A percentile compares a stretch with the other conserved stretches of the same genome.
Evolutionary conservation across 2,329 filamentous ascomycete species (phyloP).

Genomic region (Ceratocystis eucalypticola): DNA sequence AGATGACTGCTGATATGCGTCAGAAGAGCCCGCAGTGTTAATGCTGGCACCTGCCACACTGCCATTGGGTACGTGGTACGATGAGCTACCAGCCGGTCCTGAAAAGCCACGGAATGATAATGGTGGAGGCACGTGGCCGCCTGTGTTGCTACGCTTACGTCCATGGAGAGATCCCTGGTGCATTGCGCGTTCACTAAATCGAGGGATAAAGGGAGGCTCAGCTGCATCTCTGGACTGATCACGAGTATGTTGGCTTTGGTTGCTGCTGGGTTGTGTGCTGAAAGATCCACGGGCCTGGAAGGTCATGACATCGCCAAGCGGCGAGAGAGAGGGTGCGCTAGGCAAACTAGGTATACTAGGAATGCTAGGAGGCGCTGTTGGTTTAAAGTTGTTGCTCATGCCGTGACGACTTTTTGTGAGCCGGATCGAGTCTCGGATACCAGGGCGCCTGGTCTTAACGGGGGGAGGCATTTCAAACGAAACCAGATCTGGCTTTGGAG

Average conservation of each 20-base stretch:
- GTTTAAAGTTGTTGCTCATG: constrained; percentile 24
- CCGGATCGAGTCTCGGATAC: constrained; percentile 78
- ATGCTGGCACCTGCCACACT: constrained; percentile 46
- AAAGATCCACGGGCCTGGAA: constrained; percentile 29
- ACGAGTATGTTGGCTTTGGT: constrained; percentile 31
- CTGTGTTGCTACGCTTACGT: constrained; percentile 81
- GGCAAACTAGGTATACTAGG: constrained; percentile 42
- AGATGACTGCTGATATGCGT: constrained; percentile 42
- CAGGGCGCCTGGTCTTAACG: constrained; percentile 36
- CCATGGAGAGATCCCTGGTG: constrained; percentile 44
- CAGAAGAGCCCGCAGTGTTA: constrained; percentile 46
- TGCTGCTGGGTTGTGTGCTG: constrained; percentile 25
- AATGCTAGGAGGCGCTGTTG: constrained; percentile 35
- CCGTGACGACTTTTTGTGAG: constrained; percentile 54
- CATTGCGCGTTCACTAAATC: constrained; percentile 43
- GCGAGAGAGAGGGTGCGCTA: constrained; percentile 23
- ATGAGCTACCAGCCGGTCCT: constrained; percentile 32
- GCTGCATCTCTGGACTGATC: constrained; percentile 47
- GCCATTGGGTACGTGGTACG: constrained; percentile 36
- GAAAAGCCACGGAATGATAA: constrained; percentile 71
- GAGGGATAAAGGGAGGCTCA: constrained; percentile 57
- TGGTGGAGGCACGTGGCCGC: constrained; percentile 56
- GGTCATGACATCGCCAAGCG: constrained; percentile 14
- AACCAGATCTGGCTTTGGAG: constrained; percentile 35
- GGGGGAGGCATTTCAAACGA: constrained; percentile 39